Conservation (phyloP, 257 asterid genomes). For the Petunia axillaris region DNA sequence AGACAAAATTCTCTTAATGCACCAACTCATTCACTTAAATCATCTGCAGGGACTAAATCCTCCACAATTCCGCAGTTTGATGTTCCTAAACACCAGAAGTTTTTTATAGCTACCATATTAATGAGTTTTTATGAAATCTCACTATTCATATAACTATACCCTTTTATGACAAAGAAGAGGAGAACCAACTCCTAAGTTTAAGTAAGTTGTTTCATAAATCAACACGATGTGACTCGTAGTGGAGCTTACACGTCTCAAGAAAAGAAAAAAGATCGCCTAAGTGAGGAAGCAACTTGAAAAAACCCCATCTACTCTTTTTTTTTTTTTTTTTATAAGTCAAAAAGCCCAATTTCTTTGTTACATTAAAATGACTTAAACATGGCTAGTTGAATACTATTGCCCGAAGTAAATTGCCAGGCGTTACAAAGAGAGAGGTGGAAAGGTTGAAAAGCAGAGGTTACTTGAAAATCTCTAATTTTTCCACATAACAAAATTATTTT, state of each 20-base stretch:
- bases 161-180: neutral
- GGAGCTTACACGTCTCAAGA: neutral
- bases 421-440: neutral
- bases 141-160: neutral
- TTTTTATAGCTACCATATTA: neutral
- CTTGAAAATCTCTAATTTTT: neutral
- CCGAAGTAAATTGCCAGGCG: neutral
- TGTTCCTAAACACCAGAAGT: neutral
- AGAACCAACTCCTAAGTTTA: neutral
- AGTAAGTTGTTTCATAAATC: neutral
- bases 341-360: neutral
- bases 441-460: too few species aligned
- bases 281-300: neutral
- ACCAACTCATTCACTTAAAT: conserved; percentile 5
- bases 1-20: neutral
- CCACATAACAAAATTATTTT: neutral
- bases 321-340: neutral
- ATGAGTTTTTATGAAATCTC: neutral
- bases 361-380: neutral
- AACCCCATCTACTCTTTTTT: neutral
- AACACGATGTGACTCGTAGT: neutral
- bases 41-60: neutral
- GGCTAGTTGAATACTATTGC: neutral
- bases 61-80: neutral
- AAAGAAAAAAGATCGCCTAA: neutral